Conservation (phyloP, 2,329 filamentous ascomycete species). For the Tolypocladium guangdongense region DNA sequence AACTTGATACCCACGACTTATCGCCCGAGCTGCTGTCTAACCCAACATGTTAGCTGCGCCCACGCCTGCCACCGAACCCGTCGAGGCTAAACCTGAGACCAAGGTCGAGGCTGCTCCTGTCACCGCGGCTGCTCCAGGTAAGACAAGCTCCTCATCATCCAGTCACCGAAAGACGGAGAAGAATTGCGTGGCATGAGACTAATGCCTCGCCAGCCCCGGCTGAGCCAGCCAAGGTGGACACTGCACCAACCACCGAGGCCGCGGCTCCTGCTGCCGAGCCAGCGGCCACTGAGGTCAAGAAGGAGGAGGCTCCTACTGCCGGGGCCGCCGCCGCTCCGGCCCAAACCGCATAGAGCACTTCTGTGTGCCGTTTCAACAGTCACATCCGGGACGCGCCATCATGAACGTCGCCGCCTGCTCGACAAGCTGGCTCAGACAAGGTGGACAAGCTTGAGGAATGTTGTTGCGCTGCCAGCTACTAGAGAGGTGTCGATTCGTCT, state of each 20-base stretch:
- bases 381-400: neutral
- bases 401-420: neutral
- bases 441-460: neutral
- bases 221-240: conserved; percentile 15
- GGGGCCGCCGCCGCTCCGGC: conserved; percentile 12
- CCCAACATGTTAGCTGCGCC: conserved; percentile 10
- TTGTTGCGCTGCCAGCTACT: neutral
- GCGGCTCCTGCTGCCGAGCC: conserved; percentile 13
- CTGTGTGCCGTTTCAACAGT: neutral
- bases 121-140: conserved; percentile 12
- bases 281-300: conserved; percentile 15
- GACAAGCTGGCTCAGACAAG: neutral
- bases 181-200: neutral
- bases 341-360: conserved; percentile 10
- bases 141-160: neutral
- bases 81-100: conserved; percentile 15
- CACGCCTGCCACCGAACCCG: conserved; percentile 13
- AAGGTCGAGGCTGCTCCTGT: conserved; percentile 15
- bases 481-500: neutral
- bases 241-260: conserved; percentile 13
- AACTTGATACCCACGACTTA: neutral
- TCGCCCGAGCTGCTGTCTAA: neutral
- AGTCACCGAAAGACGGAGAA: neutral
- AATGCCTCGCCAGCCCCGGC: conserved; percentile 10
- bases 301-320: conserved; percentile 13